These are phyloP conservation scores for Arthrobotrys pseudoclavata DNA, from an alignment of 2,329 filamentous ascomycete genomes.

Conservation along the genomic window DNA sequence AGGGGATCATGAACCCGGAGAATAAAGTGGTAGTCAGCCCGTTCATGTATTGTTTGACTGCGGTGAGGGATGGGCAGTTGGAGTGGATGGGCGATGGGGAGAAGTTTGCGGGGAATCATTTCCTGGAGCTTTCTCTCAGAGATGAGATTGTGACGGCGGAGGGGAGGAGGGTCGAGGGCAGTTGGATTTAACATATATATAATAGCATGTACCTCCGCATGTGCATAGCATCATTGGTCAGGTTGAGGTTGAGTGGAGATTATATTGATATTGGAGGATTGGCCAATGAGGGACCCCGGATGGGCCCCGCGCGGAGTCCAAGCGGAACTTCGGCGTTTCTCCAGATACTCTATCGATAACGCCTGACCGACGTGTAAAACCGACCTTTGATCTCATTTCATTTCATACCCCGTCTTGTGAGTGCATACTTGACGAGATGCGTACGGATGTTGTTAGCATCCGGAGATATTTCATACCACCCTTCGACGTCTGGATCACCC, in stretches of 20 bases:
- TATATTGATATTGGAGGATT: neutral
- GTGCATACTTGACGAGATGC: too few species aligned
- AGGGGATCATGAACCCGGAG: neutral
- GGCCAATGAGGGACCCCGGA: neutral
- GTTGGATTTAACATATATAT: constrained; percentile 1
- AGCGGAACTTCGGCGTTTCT: neutral
- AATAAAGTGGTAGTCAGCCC: constrained; percentile 42
- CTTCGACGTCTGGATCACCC: too few species aligned
- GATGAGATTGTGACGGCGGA: constrained; percentile 32
- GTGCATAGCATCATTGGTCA: neutral
- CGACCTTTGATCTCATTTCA: too few species aligned
- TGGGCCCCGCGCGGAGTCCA: neutral
- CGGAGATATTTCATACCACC: too few species aligned
- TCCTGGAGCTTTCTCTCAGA: constrained; percentile 38
- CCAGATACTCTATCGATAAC: constrained; percentile 10
- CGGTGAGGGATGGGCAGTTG: constrained; percentile 38
- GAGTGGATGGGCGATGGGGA: constrained; percentile 51
- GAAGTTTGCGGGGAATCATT: constrained; percentile 47
- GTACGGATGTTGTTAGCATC: too few species aligned
- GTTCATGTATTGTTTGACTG: constrained; percentile 50
- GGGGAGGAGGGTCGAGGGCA: constrained; percentile 28
- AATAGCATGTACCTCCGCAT: neutral
- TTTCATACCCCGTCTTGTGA: too few species aligned
- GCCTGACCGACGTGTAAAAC: neutral
- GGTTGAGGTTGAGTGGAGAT: constrained; percentile 3